Evolutionary conservation across 148 eudicot genomes (phyloP).

Genomic region (Chenopodium suecicum): DNA sequence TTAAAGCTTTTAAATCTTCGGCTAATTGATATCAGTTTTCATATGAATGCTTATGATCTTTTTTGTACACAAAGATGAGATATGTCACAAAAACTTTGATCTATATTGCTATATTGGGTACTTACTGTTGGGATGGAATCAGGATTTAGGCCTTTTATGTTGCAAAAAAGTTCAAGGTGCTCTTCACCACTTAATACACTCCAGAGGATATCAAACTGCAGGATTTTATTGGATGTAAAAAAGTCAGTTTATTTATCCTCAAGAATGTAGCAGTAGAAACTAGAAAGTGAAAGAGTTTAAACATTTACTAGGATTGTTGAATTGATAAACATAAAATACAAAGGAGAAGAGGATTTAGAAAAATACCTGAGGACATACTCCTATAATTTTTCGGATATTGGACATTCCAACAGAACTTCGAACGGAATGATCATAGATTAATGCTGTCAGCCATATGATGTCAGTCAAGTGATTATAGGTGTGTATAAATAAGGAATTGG

Average conservation of each 20-base stretch:
- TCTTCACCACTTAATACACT: constrained; percentile 70
- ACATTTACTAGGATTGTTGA: neutral
- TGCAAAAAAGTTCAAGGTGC: constrained; percentile 68
- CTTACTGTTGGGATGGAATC: constrained; percentile 48
- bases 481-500: neutral
- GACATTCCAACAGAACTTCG: constrained; percentile 72
- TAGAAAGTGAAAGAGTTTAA: neutral
- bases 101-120: neutral
- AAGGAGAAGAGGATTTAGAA: neutral
- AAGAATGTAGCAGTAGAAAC: neutral
- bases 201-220: constrained; percentile 83
- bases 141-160: constrained; percentile 65
- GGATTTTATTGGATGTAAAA: neutral
- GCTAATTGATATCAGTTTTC: neutral
- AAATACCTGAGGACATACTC: constrained; percentile 82
- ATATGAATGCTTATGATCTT: neutral
- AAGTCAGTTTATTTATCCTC: neutral
- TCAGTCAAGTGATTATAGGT: neutral
- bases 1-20: neutral
- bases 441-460: constrained; percentile 43
- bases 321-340: neutral
- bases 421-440: constrained; percentile 65
- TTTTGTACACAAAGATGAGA: neutral
- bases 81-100: neutral
- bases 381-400: constrained; percentile 66